Evolutionary conservation across 805 yeast genomes (phyloP).

Genomic region (Myxozyma kluyveri): DNA sequence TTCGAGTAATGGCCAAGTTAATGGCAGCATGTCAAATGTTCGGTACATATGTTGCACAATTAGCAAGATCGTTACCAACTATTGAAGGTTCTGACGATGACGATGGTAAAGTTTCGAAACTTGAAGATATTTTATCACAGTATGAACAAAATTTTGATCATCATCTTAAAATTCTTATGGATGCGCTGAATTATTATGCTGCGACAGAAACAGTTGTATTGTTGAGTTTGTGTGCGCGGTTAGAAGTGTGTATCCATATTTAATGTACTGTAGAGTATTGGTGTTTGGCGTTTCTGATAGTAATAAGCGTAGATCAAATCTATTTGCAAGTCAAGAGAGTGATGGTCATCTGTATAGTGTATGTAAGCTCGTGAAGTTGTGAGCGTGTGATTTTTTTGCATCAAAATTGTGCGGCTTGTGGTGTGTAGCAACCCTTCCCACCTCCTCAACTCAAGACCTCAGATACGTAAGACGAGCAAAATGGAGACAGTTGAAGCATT

Average conservation of each 20-base stretch:
- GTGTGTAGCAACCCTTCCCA: too few relatives aligned
- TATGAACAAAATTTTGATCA: slow-evolving; percentile 43
- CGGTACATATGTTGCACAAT: slow-evolving; percentile 49
- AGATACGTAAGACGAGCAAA: too few relatives aligned
- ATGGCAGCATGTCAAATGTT: slow-evolving; percentile 42
- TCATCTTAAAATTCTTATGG: slow-evolving; percentile 44
- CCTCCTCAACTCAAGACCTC: too few relatives aligned
- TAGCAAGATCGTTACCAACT: slow-evolving; percentile 54
- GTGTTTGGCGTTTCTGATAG: background rate
- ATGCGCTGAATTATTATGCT: slow-evolving; percentile 43
- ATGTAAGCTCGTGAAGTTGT: too few relatives aligned
- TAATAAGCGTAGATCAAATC: too few relatives aligned
- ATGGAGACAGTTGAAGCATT: slow-evolving; percentile 40
- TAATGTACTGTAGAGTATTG: background rate
- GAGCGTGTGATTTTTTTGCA: too few relatives aligned
- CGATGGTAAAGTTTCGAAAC: slow-evolving; percentile 34
- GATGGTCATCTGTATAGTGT: background rate
- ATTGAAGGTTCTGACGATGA: slow-evolving; percentile 41
- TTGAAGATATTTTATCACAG: slow-evolving; percentile 35
- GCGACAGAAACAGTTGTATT: slow-evolving; percentile 47
- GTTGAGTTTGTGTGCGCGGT: slow-evolving; percentile 44
- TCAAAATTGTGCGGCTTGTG: too few relatives aligned
- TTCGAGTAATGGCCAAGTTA: slow-evolving; percentile 36
- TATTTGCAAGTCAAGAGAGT: too few relatives aligned
- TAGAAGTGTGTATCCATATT: slow-evolving; percentile 32